Percentiles rank a stretch among this genome's conserved stretches.
These are phyloP conservation scores for Rossbeevera mucosa DNA, from an alignment of 768 basidiomycete genomes.

Conservation along the genomic window DNA sequence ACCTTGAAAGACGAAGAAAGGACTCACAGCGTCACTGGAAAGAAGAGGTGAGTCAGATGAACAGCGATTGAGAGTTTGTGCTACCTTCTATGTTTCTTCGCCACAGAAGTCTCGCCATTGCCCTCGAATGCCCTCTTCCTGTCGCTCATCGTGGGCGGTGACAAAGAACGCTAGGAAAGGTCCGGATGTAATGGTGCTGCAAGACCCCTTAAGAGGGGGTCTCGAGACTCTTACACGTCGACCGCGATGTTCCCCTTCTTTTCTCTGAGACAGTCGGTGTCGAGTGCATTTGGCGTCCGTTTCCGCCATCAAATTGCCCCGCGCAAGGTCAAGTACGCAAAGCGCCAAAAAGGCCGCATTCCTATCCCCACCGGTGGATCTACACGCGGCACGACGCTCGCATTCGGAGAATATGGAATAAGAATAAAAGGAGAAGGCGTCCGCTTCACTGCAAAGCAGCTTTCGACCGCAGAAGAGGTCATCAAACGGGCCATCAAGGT, in stretches of 20 bases:
- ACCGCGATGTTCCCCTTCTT: conserved; percentile 21
- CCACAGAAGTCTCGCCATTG: conserved; percentile 41
- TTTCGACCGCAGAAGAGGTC: conserved; percentile 80
- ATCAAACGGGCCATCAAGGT: conserved; percentile 86
- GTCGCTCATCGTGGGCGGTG: conserved; percentile 58
- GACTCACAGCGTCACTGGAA: conserved; percentile 64
- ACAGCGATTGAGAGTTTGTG: conserved; percentile 15
- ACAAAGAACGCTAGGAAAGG: conserved; percentile 4
- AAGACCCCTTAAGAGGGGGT: conserved; percentile 21
- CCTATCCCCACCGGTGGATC: conserved; percentile 88
- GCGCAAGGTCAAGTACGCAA: conserved; percentile 74
- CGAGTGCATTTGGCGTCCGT: conserved; percentile 21
- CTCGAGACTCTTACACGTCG: not conserved
- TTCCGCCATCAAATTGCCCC: conserved; percentile 72
- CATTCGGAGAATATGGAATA: conserved; percentile 90
- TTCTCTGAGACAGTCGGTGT: conserved; percentile 12
- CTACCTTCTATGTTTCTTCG: conserved; percentile 69
- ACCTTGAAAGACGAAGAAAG: conserved; percentile 53
- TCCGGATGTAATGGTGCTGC: not conserved
- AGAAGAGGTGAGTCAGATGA: conserved; percentile 11
- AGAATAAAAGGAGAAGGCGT: conserved; percentile 79
- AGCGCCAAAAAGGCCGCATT: conserved; percentile 86
- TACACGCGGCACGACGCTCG: conserved; percentile 87
- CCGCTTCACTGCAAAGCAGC: conserved; percentile 84
- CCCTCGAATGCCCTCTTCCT: conserved; percentile 60